Conservation (phyloP, 257 asterid genomes). For the Ligustrum vulgare region DNA sequence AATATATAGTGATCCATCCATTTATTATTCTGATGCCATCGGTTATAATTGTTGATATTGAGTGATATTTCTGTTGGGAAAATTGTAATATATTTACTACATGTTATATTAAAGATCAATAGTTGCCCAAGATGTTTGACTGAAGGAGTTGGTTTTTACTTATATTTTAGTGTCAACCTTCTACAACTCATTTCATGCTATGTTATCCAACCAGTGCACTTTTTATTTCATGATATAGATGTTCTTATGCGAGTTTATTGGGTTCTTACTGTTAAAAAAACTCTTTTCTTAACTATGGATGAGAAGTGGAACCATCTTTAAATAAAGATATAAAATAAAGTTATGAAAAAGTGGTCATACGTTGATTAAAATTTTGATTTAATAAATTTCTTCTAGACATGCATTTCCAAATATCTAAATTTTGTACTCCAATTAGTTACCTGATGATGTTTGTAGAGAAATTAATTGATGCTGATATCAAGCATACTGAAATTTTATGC, state of each 20-base stretch:
- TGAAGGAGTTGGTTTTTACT: not conserved
- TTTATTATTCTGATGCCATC: not conserved
- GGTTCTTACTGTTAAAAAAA: too few relatives aligned
- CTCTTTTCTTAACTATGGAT: too few relatives aligned
- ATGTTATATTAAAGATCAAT: too few relatives aligned
- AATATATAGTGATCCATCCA: not conserved
- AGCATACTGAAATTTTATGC: not conserved
- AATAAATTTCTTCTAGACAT: not conserved
- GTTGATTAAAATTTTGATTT: too few relatives aligned
- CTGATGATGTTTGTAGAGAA: not conserved
- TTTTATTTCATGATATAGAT: not conserved
- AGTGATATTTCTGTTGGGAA: not conserved
- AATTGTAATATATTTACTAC: not conserved
- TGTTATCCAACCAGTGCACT: not conserved
- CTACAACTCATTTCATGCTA: not conserved
- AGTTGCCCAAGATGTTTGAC: too few relatives aligned
- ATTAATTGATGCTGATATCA: not conserved
- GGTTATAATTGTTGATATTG: not conserved
- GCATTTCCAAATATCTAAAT: not conserved
- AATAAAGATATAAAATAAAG: too few relatives aligned
- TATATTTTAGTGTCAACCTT: not conserved
- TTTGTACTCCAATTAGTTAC: not conserved
- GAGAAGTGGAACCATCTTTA: too few relatives aligned
- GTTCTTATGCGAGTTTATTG: not conserved
- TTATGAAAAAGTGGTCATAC: too few relatives aligned